Conservation (phyloP, 2,329 filamentous ascomycete genomes). For the Colletotrichum tanaceti region DNA sequence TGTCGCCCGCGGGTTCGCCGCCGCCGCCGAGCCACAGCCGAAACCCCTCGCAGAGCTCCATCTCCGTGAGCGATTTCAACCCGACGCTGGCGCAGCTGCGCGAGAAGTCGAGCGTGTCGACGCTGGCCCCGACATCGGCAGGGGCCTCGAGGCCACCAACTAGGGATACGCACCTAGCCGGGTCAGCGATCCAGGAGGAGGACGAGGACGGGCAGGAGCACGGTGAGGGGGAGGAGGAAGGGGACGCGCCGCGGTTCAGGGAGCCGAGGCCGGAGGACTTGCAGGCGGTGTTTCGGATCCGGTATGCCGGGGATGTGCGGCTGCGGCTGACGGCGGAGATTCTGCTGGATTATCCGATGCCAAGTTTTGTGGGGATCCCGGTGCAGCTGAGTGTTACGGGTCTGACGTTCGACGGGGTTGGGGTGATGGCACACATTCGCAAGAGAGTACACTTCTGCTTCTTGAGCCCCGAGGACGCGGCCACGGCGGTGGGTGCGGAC, state of each 20-base stretch:
- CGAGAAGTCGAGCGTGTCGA: slow-evolving; percentile 73
- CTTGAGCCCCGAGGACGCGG: slow-evolving; percentile 88
- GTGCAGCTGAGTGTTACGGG: slow-evolving; percentile 96
- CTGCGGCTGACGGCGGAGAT: slow-evolving; percentile 95
- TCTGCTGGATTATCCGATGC: slow-evolving; percentile 97
- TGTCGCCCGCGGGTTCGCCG: slow-evolving; percentile 31
- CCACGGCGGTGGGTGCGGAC: slow-evolving; percentile 72
- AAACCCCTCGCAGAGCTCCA: slow-evolving; percentile 60
- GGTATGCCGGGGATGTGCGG: slow-evolving; percentile 87
- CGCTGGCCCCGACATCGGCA: slow-evolving; percentile 66
- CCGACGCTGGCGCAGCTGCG: slow-evolving; percentile 50
- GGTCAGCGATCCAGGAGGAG: slow-evolving; percentile 53
- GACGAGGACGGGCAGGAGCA: slow-evolving; percentile 45
- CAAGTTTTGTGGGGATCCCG: slow-evolving; percentile 95
- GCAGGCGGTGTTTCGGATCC: slow-evolving; percentile 91
- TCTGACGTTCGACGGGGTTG: slow-evolving; percentile 93
- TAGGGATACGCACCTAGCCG: slow-evolving; percentile 57
- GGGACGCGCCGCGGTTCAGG: slow-evolving; percentile 64
- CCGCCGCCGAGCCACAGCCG: slow-evolving; percentile 52
- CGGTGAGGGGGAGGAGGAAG: slow-evolving; percentile 43
- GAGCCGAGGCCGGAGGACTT: slow-evolving; percentile 87
- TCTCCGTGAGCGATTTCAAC: slow-evolving; percentile 57
- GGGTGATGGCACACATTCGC: slow-evolving; percentile 90
- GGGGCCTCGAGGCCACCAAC: slow-evolving; percentile 68
- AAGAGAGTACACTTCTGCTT: slow-evolving; percentile 95